Conservation (phyloP, 2,329 filamentous ascomycete species). For the Pyricularia sp. region DNA sequence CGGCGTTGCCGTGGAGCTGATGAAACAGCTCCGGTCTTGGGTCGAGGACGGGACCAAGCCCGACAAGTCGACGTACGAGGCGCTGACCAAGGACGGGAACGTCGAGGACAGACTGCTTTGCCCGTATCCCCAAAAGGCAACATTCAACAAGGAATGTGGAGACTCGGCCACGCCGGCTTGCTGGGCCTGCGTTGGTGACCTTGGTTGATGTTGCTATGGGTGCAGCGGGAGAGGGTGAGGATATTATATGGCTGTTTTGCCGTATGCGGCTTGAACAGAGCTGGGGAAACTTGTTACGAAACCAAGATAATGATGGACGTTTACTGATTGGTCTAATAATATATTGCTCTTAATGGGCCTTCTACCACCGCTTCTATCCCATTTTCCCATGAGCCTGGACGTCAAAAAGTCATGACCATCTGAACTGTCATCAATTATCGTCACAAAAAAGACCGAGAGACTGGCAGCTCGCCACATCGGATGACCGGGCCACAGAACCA, state of each 20-base stretch:
- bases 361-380: not conserved
- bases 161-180: not conserved
- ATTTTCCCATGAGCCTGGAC: too few relatives aligned
- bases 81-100: not conserved
- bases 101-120: constrained; percentile 27
- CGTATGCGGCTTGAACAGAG: not conserved
- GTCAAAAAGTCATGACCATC: not conserved
- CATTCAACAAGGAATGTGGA: constrained; percentile 9
- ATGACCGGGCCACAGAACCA: not conserved
- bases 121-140: constrained; percentile 19
- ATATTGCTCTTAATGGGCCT: not conserved
- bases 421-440: not conserved
- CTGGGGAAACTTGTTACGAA: not conserved
- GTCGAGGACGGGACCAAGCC: constrained; percentile 14
- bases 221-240: not conserved
- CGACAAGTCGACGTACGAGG: constrained; percentile 4
- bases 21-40: constrained; percentile 19
- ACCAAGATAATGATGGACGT: not conserved
- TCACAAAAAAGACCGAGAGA: not conserved
- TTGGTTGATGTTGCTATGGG: not conserved
- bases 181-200: not conserved
- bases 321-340: not conserved
- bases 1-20: constrained; percentile 14
- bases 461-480: not conserved
- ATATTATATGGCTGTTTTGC: too few relatives aligned